Conservation (phyloP, 768 basidiomycete genomes). For the Collybia sp. region DNA sequence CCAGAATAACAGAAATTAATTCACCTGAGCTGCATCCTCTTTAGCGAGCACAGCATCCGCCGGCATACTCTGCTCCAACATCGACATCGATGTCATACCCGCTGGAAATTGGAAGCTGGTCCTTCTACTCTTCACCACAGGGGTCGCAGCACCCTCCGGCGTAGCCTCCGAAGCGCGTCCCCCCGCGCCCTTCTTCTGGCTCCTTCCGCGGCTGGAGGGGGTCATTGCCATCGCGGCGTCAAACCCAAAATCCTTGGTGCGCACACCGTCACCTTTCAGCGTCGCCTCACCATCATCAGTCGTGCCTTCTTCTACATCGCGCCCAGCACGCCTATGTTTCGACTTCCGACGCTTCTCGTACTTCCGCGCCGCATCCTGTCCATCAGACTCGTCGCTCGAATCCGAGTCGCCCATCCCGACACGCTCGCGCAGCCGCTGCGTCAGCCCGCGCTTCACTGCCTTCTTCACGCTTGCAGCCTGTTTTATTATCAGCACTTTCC, state of each 20-base stretch:
- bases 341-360: constrained; percentile 16
- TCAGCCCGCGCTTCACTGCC: constrained; percentile 75
- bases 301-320: constrained; percentile 22
- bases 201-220: not conserved
- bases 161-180: not conserved
- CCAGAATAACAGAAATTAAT: constrained; percentile 9
- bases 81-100: constrained; percentile 41
- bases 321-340: constrained; percentile 1
- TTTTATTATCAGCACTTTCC: not conserved
- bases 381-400: constrained; percentile 27
- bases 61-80: constrained; percentile 80
- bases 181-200: constrained; percentile 1
- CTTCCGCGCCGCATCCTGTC: constrained; percentile 22
- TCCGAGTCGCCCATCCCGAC: constrained; percentile 71
- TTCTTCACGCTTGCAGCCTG: constrained; percentile 78
- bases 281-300: constrained; percentile 24
- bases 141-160: constrained; percentile 6
- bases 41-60: constrained; percentile 82
- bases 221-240: not conserved
- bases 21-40: constrained; percentile 69
- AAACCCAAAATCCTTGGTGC: not conserved
- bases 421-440: constrained; percentile 69
- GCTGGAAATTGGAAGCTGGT: constrained; percentile 36
- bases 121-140: constrained; percentile 22
- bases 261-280: constrained; percentile 15